Conservation (phyloP, 306 rosid genomes). For the Glycine latifolia region DNA sequence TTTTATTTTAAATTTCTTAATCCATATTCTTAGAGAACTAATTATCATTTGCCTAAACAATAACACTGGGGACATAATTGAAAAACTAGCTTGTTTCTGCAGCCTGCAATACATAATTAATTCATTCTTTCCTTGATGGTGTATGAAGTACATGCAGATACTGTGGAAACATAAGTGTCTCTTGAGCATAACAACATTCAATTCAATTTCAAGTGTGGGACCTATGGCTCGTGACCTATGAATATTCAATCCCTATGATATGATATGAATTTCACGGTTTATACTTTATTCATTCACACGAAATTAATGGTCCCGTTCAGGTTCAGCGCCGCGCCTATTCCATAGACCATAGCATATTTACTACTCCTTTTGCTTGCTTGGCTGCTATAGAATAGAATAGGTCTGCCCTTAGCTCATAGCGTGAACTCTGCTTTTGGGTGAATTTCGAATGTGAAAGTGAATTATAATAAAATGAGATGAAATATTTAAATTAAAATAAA, state of each 20-base stretch:
- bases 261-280: neutral
- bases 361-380: neutral
- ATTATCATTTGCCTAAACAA: no score
- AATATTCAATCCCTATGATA: no score
- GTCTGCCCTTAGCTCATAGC: neutral
- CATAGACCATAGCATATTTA: neutral
- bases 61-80: neutral
- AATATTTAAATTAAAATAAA: no score
- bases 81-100: neutral
- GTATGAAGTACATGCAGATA: neutral
- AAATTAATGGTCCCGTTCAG: neutral
- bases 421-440: neutral
- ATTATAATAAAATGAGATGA: no score
- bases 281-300: neutral
- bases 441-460: no score
- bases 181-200: constrained; percentile 14
- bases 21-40: no score
- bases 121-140: neutral
- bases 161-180: neutral
- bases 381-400: neutral
- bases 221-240: neutral
- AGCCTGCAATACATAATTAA: neutral
- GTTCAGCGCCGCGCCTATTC: constrained; percentile 29
- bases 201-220: constrained; percentile 7
- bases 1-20: no score